Percentiles rank a stretch among this genome's conserved stretches.
These are phyloP conservation scores for Stachybotrys chartarum DNA, from an alignment of 2,329 filamentous ascomycete genomes.

Conservation along the genomic window DNA sequence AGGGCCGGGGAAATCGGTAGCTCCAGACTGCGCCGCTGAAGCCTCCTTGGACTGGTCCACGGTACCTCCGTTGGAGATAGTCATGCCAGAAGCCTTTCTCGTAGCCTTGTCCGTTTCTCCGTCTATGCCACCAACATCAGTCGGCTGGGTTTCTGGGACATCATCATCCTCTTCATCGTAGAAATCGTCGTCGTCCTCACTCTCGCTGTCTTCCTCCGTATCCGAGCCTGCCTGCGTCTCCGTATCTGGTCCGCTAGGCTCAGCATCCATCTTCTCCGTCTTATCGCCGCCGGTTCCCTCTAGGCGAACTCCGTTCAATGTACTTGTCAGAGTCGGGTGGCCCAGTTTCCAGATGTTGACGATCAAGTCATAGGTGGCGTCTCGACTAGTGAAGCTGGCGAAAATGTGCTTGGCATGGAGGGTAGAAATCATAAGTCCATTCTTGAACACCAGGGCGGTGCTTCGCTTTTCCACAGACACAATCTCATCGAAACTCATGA, in stretches of 20 bases:
- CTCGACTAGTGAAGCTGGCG: slow-evolving; percentile 87
- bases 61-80: slow-evolving; percentile 33
- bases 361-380: slow-evolving; percentile 94
- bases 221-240: slow-evolving; percentile 46
- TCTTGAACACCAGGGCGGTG: slow-evolving; percentile 92
- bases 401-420: slow-evolving; percentile 93
- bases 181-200: slow-evolving; percentile 61
- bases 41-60: slow-evolving; percentile 45
- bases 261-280: slow-evolving; percentile 70
- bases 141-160: slow-evolving; percentile 51
- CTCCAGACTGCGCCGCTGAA: slow-evolving; percentile 30
- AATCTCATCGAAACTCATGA: slow-evolving; percentile 97
- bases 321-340: slow-evolving; percentile 85
- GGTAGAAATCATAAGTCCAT: slow-evolving; percentile 94
- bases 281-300: slow-evolving; percentile 82
- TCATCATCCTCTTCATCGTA: slow-evolving; percentile 76
- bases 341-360: slow-evolving; percentile 98
- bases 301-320: slow-evolving; percentile 78
- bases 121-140: slow-evolving; percentile 31
- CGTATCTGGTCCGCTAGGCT: slow-evolving; percentile 24
- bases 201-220: slow-evolving; percentile 58
- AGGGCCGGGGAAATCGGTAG: slow-evolving; percentile 76
- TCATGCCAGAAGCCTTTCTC: slow-evolving; percentile 63
- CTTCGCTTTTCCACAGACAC: slow-evolving; percentile 95
- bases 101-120: slow-evolving; percentile 55